phyloP scores from a whole-genome alignment of 2,329 filamentous ascomycete species.

The Dactylonectria macrodidyma region DNA sequence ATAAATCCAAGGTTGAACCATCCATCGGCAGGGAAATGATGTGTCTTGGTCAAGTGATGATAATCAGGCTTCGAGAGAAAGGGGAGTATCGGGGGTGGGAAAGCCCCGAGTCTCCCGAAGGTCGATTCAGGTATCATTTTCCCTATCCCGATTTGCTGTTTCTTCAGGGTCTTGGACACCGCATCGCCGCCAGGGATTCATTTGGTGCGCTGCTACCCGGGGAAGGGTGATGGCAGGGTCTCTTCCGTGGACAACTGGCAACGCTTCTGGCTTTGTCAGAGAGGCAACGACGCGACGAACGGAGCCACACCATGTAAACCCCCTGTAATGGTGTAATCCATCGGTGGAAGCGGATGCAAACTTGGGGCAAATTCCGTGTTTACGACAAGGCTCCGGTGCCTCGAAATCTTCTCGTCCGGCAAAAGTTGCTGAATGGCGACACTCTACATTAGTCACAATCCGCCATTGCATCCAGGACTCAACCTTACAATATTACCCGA shows the following conservation, averaged over 20 bases:
- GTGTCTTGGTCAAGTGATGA: slow-evolving; percentile 12
- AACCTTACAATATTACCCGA: slow-evolving; percentile 37
- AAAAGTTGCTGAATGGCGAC: slow-evolving; percentile 38
- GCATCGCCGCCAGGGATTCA: background rate
- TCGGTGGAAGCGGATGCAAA: slow-evolving; percentile 36
- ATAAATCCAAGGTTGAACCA: slow-evolving; percentile 22
- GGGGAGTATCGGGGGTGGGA: background rate
- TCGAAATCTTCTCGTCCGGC: slow-evolving; percentile 32
- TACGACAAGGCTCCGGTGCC: slow-evolving; percentile 35
- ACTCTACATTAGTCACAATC: slow-evolving; percentile 32
- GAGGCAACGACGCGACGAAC: slow-evolving; percentile 23
- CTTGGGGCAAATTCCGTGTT: slow-evolving; percentile 37
- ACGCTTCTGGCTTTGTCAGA: slow-evolving; percentile 23
- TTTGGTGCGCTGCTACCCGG: background rate
- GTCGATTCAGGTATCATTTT: background rate
- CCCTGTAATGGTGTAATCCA: slow-evolving; percentile 40
- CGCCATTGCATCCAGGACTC: slow-evolving; percentile 23
- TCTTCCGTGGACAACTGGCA: slow-evolving; percentile 26
- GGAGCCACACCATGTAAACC: slow-evolving; percentile 20
- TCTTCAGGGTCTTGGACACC: slow-evolving; percentile 2
- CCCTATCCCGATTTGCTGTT: background rate
- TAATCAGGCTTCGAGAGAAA: background rate
- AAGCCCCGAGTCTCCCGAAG: slow-evolving; percentile 6
- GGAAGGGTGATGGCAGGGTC: slow-evolving; percentile 8
- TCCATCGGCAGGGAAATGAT: slow-evolving; percentile 7